Base-by-base conservation (phyloP, 2,329 filamentous ascomycete species). In the Pseudofabraea citricarpa region DNA sequence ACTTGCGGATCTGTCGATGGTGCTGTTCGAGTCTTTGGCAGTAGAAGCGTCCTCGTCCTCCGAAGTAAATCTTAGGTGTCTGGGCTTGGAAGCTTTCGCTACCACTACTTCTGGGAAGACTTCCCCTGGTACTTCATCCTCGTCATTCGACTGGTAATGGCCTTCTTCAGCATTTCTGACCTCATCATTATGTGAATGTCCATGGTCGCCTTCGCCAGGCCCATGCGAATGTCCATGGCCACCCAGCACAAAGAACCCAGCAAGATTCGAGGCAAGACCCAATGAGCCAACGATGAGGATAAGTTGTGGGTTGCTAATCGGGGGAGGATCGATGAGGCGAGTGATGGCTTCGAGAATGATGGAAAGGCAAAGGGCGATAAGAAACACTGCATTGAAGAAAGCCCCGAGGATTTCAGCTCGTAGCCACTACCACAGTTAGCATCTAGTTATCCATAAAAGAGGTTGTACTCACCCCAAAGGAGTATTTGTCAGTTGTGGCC, bases 331-430 rank as follows among this genome's bases (percentile, higher is more conserved):
- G 60, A 97, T 77, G 55, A 98, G 86, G 59, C 93, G 85, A 57
- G 90, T 89, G 48, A 96, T 78, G 13, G 93, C 93, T 67, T 98
- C 93, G 57, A 98, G 82, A 59, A 97, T 87, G 65, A 98, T 98
- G 40, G 91, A 94, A 44, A 98, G 75, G 69, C 93, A 98, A 7
- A 98, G 79, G 6, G 93, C 93, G 60, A 98, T 93, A 35, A 98
- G 75, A 71, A 98, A 98, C 36, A 97, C 91, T 54, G 93, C 93
- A 59, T 98, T 98, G 68, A 97, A 88, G 56, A 97, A 83, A 37
- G 93, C 93, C 59, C 93, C 93, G 5, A 98, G 76, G 9, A 95
- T 97, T 72, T 98, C 93, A 26, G 93, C 93, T 55, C 93, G 88
- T 72, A 97, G 85, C 87, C 90, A 98, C 86, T 91, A 56, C 7